A percentile compares a stretch with the other conserved stretches of the same genome.
These are phyloP conservation scores for Craspedostauros australis DNA, from an alignment of 108 stramenopile species.

Conservation along the genomic window DNA sequence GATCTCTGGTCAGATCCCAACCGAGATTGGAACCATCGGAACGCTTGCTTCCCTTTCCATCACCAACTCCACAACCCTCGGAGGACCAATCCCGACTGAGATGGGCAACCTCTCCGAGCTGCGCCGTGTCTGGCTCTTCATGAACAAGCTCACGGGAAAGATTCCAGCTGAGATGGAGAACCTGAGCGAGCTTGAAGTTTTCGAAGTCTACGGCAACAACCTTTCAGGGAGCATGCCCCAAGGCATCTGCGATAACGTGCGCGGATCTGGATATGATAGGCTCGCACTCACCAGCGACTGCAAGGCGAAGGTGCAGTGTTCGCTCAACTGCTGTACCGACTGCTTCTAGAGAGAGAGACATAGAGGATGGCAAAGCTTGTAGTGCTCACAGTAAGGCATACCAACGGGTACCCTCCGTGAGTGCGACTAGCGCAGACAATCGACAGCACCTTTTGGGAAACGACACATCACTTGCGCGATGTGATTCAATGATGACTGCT, in stretches of 20 bases:
- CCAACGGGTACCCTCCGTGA: too few species aligned
- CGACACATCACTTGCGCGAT: too few species aligned
- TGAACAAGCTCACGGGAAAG: conserved; percentile 39
- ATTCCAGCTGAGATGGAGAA: conserved; percentile 39
- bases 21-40: conserved; percentile 24
- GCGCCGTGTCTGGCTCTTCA: conserved; percentile 45
- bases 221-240: conserved; percentile 40
- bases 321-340: conserved; percentile 14
- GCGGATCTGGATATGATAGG: conserved; percentile 20
- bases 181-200: conserved; percentile 40
- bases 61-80: conserved; percentile 24
- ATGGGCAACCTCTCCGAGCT: conserved; percentile 30
- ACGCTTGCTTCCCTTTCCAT: conserved; percentile 39
- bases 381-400: too few species aligned
- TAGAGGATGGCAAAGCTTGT: too few species aligned
- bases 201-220: conserved; percentile 51
- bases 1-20: conserved; percentile 39
- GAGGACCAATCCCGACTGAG: conserved; percentile 39
- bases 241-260: conserved; percentile 27
- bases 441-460: too few species aligned
- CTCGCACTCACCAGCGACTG: conserved; percentile 32
- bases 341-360: conserved; percentile 27
- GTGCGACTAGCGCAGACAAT: too few species aligned
- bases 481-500: too few species aligned
- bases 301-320: conserved; percentile 3